Evolutionary conservation across 2,329 filamentous ascomycete species (phyloP), one percentile per base, ranked within the genome.

Genomic region (Monascus ruber): DNA sequence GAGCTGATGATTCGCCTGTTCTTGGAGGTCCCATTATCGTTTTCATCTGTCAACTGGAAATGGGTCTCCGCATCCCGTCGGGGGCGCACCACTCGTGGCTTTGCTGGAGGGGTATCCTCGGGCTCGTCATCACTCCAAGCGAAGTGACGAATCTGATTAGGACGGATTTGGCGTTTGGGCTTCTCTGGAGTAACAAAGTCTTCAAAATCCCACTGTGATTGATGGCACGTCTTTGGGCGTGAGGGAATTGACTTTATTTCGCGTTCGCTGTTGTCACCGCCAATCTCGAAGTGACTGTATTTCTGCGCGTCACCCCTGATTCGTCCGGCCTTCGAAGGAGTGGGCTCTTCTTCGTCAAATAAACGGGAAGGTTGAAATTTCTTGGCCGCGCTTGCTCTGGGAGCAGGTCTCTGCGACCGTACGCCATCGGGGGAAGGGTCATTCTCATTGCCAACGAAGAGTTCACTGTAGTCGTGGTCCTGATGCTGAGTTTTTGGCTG

Each of bases 181-280:
- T 94, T 94, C 47, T 81, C 74, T 0, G 89, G 89, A 0, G 88
- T 94, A 10, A 70, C 68, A 52, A 94, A 94, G 63, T 94, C 87
- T 44, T 85, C 77, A 61, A 96, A 96, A 36, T 79, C 78, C 87
- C 89, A 95, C 45, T 85, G 81, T 47, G 79, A 79, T 42, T 72
- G 68, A 56, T 85, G 80, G 39, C 71, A 69, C 54, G 50, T 48
- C 34, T 55, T 54, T 11, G 53, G 49, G 10, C 55, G 59, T 3
- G 46, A 48, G 39, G 51, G 44, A 39, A 41, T 42, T 6, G 44
- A 34, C 42, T 61, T 55, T 27, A 53, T 32, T 38, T 60, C 57
- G 10, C 43, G 48, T 5, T 46, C 45, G 29, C 44, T 48, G 37
- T 59, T 53, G 34, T 60, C 54, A 11, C 35, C 58, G 29, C 56